phyloP scores from a whole-genome alignment of 2,329 filamentous ascomycete species.

The Zymoseptoria ardabiliae region DNA sequence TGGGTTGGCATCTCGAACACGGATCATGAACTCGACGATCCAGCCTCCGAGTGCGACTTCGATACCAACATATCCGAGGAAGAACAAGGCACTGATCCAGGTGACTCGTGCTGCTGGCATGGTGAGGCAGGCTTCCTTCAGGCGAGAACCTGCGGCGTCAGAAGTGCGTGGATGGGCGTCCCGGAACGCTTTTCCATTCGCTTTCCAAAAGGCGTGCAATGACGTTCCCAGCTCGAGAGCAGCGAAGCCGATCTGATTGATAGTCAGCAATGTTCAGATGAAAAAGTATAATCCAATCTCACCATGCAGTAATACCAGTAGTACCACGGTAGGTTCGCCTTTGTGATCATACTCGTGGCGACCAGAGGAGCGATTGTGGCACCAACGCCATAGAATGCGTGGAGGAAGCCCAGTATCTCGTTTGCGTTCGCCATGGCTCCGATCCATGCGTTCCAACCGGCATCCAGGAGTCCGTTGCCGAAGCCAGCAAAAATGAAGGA shows the following conservation, averaged over 20 bases:
- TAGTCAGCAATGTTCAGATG: background rate
- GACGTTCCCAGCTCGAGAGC: constrained; percentile 49
- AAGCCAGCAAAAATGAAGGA: constrained; percentile 61
- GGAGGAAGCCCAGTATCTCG: constrained; percentile 65
- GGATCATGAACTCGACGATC: constrained; percentile 84
- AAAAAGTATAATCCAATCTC: background rate
- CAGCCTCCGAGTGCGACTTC: constrained; percentile 73
- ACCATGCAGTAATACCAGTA: constrained; percentile 72
- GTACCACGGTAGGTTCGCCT: constrained; percentile 58
- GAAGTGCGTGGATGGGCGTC: constrained; percentile 41
- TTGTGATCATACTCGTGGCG: constrained; percentile 65
- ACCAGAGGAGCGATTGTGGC: constrained; percentile 63
- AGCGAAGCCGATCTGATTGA: constrained; percentile 44
- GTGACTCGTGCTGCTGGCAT: constrained; percentile 49
- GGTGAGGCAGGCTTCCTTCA: constrained; percentile 44
- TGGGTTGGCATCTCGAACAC: constrained; percentile 58
- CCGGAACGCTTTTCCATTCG: constrained; percentile 52
- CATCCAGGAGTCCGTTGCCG: constrained; percentile 62
- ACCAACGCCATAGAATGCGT: constrained; percentile 65
- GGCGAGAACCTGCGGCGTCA: constrained; percentile 40
- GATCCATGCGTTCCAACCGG: constrained; percentile 55
- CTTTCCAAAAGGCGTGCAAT: constrained; percentile 54
- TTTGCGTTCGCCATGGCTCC: constrained; percentile 69
- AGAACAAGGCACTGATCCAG: constrained; percentile 66
- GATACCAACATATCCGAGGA: constrained; percentile 70